Evolutionary conservation across 139 green algal genomes (phyloP), one percentile per base, ranked within the genome.

Genomic region (Chlamydomonas schloesseri): DNA sequence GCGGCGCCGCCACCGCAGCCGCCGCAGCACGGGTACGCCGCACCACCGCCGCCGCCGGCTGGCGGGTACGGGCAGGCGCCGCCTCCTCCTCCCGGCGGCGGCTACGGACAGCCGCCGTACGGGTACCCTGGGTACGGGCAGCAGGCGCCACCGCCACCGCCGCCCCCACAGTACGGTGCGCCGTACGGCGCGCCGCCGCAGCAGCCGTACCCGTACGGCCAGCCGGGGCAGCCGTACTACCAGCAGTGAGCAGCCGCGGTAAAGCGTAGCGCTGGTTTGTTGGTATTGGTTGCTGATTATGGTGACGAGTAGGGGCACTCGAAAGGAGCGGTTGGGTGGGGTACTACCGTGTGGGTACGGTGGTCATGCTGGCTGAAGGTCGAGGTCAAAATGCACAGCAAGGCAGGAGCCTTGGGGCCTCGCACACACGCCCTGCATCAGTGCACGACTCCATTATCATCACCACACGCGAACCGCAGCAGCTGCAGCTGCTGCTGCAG

Each of bases 191-290:
- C 77, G 3, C 60, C 77, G 13, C 75, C 58, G 36, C 55, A 58
- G 31, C 75, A 60, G 28, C 75, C 60, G n/a, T 83, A 83, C 46
- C 75, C 75, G 34, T 83, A 83, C 55, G 42, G 42, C 75, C 75
- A 82, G 75, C 55, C 57, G 8, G 75, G 75, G 14, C 77, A 83
- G 58, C 75, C 58, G 58, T 83, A 83, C 64, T 83, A 83, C 42
- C 28, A 42, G 29, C 77, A 83, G 4, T 83, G 13, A 71, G 14
- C 42, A 50, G 8, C n/a, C n/a, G 42, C 5, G 42, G 42, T 50
- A 8, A 8, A 50, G 42, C 42, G 42, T 50, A 13, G 8, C 6
- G 42, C 8, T 8, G 42, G 42, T 50, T 5, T 50, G 42, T 50
- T 50, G 42, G 42, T 5, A 50, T 5, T n/a, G n/a, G n/a, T n/a